phyloP scores from a whole-genome alignment of 352 stramenopile genomes.

The Phytophthora ohioensis region DNA sequence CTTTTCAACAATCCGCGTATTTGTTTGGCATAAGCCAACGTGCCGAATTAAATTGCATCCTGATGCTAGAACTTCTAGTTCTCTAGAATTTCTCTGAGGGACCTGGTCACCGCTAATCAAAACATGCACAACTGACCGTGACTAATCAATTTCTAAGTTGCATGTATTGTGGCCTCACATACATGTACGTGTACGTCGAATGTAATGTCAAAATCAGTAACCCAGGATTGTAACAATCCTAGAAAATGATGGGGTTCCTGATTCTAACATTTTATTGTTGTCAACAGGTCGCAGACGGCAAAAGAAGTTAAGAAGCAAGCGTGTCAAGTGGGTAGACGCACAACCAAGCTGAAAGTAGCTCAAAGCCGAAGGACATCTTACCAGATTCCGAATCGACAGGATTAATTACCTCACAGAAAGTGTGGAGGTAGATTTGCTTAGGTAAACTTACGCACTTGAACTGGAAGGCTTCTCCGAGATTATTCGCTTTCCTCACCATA shows the following conservation, averaged over 20 bases:
- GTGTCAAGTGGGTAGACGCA: constrained; percentile 67
- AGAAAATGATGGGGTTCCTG: background rate
- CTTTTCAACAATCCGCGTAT: background rate
- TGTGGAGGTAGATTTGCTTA: too few relatives aligned
- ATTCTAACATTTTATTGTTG: background rate
- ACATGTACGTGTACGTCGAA: too few relatives aligned
- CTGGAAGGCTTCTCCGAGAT: too few relatives aligned
- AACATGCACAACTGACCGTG: too few relatives aligned
- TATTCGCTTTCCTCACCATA: too few relatives aligned
- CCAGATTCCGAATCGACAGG: constrained; percentile 5
- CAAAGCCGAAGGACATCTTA: constrained; percentile 17
- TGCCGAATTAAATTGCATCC: background rate
- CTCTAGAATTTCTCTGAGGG: too few relatives aligned
- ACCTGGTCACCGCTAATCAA: too few relatives aligned
- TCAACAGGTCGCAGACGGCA: constrained; percentile 66
- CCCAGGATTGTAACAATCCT: background rate
- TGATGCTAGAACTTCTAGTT: background rate
- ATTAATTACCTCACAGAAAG: background rate
- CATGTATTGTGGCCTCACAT: too few relatives aligned
- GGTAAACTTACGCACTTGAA: too few relatives aligned
- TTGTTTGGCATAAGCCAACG: background rate
- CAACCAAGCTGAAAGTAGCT: constrained; percentile 65
- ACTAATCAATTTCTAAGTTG: too few relatives aligned
- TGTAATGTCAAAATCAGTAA: too few relatives aligned
- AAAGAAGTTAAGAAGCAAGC: constrained; percentile 75